Conservation (phyloP, 257 asterid genomes). For the Nicotiana noctiflora region DNA sequence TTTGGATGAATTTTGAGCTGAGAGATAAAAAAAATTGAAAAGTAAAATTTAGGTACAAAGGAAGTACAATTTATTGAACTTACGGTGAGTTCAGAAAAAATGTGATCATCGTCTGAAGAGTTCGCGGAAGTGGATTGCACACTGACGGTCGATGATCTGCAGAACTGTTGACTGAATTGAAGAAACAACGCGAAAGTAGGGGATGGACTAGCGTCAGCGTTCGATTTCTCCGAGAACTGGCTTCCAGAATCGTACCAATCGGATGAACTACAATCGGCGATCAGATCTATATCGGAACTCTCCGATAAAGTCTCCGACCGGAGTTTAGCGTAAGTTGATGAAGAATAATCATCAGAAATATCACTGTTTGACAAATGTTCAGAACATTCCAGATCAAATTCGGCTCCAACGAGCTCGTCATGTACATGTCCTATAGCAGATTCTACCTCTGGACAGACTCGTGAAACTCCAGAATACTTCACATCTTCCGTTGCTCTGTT, state of each 20-base stretch:
- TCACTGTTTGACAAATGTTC: slow-evolving; percentile 41
- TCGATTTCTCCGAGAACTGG: slow-evolving; percentile 68
- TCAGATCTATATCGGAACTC: slow-evolving; percentile 19
- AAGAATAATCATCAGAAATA: slow-evolving; percentile 23
- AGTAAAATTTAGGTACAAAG: no score
- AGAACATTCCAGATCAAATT: slow-evolving; percentile 58
- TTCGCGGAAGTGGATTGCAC: neutral
- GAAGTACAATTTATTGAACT: slow-evolving; percentile 12
- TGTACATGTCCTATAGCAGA: neutral
- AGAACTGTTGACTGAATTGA: slow-evolving; percentile 55
- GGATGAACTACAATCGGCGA: slow-evolving; percentile 49
- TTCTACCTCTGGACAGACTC: neutral
- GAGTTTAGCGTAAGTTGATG: slow-evolving; percentile 31
- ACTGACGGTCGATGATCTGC: slow-evolving; percentile 30
- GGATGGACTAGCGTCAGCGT: slow-evolving; percentile 46
- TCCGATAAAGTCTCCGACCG: slow-evolving; percentile 32
- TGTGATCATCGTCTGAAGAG: slow-evolving; percentile 9
- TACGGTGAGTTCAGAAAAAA: slow-evolving; percentile 36
- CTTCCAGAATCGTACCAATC: slow-evolving; percentile 74
- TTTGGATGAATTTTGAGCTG: no score
- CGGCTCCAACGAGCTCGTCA: slow-evolving; percentile 12
- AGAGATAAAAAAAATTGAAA: no score
- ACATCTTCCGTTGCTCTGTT: slow-evolving; percentile 12
- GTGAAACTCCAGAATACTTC: neutral
- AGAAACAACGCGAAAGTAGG: slow-evolving; percentile 53